Percentiles rank a stretch among this genome's conserved stretches.
Evolutionary conservation across 176 grass and related monocot species (phyloP).

Genomic region (Rhipidocladum racemiflorum): DNA sequence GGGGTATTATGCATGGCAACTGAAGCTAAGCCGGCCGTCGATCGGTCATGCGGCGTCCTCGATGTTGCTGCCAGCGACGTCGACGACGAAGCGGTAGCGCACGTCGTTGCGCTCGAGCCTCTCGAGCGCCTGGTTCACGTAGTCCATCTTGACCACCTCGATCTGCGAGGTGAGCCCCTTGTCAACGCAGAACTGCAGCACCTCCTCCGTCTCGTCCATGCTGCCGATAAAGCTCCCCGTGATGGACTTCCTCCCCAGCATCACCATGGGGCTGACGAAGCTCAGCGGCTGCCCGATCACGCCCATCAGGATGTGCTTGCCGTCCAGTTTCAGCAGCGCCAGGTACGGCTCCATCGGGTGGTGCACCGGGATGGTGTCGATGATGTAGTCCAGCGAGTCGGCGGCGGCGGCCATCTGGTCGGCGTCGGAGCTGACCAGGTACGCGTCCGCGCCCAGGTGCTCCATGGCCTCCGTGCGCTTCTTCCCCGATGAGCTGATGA

Average conservation of each 20-base stretch:
- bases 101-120: constrained; percentile 89
- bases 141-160: constrained; percentile 96
- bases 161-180: constrained; percentile 81
- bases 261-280: constrained; percentile 77
- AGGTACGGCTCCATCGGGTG: constrained; percentile 90
- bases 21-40: not conserved
- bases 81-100: constrained; percentile 91
- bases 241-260: constrained; percentile 83
- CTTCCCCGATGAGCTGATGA: constrained; percentile 83
- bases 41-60: not conserved
- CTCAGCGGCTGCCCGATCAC: constrained; percentile 84
- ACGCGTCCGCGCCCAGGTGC: constrained; percentile 84
- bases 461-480: constrained; percentile 82
- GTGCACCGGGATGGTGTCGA: constrained; percentile 81
- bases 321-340: constrained; percentile 72
- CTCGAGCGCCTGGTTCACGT: constrained; percentile 79
- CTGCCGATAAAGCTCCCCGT: constrained; percentile 91
- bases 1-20: not conserved
- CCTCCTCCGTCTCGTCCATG: constrained; percentile 68
- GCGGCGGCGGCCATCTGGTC: constrained; percentile 48
- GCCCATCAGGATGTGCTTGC: constrained; percentile 73
- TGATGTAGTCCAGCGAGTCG: constrained; percentile 88
- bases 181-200: constrained; percentile 68
- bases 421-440: constrained; percentile 74
- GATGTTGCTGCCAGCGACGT: constrained; percentile 83